phyloP scores from a whole-genome alignment of 1,139 yeast genomes.

The Suhomyces choctaworum region DNA sequence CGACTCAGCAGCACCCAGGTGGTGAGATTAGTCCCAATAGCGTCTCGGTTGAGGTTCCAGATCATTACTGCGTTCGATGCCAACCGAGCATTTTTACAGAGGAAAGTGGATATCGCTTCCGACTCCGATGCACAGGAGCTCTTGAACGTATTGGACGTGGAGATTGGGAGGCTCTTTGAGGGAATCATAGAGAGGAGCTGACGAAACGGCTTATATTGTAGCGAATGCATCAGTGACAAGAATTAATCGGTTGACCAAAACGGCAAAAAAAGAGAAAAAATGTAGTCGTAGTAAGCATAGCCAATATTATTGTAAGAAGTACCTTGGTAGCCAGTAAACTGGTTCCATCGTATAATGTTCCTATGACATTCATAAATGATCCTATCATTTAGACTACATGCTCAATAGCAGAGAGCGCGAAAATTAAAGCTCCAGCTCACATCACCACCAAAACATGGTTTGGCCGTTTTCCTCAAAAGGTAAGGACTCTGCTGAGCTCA shows the following conservation, averaged over 20 bases:
- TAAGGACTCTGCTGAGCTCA: constrained; percentile 27
- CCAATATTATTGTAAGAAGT: no score
- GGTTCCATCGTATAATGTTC: not conserved
- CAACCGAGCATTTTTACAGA: constrained; percentile 12
- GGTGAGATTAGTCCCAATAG: constrained; percentile 48
- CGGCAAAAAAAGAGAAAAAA: no score
- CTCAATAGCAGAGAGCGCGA: not conserved
- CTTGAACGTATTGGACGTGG: constrained; percentile 33
- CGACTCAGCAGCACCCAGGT: constrained; percentile 42
- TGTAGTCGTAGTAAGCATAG: no score
- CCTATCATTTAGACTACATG: not conserved
- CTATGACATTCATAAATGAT: not conserved
- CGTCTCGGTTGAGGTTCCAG: constrained; percentile 43
- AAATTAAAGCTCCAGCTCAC: not conserved
- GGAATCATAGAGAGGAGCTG: constrained; percentile 36
- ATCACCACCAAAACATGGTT: constrained; percentile 9
- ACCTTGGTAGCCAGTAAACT: no score
- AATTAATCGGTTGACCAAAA: no score
- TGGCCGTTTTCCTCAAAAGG: constrained; percentile 22
- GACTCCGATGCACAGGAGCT: constrained; percentile 16
- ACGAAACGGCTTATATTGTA: no score
- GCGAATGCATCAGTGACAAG: no score
- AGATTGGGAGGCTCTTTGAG: constrained; percentile 41
- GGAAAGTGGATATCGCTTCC: not conserved
- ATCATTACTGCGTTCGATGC: constrained; percentile 16